A percentile compares a stretch with the other conserved stretches of the same genome.
Evolutionary conservation across 805 yeast species (phyloP).

Genomic region (Wickerhamiella sorbophila): DNA sequence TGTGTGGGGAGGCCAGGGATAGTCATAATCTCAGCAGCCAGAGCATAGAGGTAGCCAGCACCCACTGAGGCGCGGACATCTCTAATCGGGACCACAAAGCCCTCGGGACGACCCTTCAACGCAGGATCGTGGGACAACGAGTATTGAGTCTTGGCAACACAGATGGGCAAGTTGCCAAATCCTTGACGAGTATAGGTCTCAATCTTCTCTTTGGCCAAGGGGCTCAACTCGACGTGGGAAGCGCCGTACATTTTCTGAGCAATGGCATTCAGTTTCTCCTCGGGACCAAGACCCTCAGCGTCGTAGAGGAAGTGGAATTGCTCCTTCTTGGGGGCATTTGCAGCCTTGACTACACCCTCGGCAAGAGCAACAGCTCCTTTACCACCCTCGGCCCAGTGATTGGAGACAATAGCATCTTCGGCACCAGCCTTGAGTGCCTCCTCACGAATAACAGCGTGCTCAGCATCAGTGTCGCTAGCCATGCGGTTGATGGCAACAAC

Average conservation of each 20-base stretch:
- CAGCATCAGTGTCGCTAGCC: slow-evolving; percentile 67
- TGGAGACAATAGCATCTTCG: slow-evolving; percentile 71
- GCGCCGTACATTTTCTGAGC: slow-evolving; percentile 93
- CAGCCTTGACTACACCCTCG: slow-evolving; percentile 61
- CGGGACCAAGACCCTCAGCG: slow-evolving; percentile 50
- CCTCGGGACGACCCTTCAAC: slow-evolving; percentile 89
- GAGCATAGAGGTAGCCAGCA: slow-evolving; percentile 91
- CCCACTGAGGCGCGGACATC: slow-evolving; percentile 92
- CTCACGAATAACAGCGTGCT: slow-evolving; percentile 62
- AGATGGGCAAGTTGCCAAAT: slow-evolving; percentile 78
- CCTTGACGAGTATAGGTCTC: slow-evolving; percentile 77
- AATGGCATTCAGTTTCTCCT: slow-evolving; percentile 62
- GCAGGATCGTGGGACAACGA: slow-evolving; percentile 88
- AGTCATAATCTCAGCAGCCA: slow-evolving; percentile 94
- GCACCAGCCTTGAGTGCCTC: slow-evolving; percentile 90
- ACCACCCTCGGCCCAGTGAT: slow-evolving; percentile 96
- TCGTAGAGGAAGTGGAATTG: slow-evolving; percentile 55
- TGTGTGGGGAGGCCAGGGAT: slow-evolving; percentile 95
- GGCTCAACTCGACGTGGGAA: slow-evolving; percentile 62
- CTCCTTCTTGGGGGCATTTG: slow-evolving; percentile 25
- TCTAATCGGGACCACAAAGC: slow-evolving; percentile 84
- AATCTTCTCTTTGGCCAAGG: slow-evolving; percentile 67
- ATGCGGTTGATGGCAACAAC: slow-evolving; percentile 89
- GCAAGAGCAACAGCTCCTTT: slow-evolving; percentile 78
- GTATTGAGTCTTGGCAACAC: slow-evolving; percentile 96